Evolutionary conservation across 2,329 filamentous ascomycete genomes (phyloP).

Genomic region (Stagonosporopsis cucurbitacearum): DNA sequence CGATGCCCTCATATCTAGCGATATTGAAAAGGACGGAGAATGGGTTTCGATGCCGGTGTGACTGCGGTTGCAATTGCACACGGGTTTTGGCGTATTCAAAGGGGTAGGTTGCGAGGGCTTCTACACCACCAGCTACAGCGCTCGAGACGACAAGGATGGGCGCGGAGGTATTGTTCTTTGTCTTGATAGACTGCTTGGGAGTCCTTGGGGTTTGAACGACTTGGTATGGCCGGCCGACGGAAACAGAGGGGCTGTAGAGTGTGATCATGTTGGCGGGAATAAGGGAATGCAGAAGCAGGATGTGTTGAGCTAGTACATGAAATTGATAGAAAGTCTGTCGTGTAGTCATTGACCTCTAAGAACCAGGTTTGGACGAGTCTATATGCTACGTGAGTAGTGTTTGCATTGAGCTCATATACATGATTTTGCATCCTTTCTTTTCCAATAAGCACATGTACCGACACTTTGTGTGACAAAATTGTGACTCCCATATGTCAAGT

Average conservation of each 20-base stretch:
- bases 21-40: constrained; percentile 31
- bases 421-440: not conserved
- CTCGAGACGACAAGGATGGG: constrained; percentile 56
- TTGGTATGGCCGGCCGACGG: not conserved
- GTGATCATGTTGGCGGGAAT: not conserved
- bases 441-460: not conserved
- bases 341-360: no score
- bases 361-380: not conserved
- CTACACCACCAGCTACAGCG: constrained; percentile 60
- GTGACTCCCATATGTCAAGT: not conserved
- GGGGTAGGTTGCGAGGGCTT: constrained; percentile 57
- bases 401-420: not conserved
- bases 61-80: constrained; percentile 33
- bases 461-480: not conserved
- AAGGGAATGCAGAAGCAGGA: not conserved
- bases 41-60: constrained; percentile 22
- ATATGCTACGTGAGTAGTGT: not conserved
- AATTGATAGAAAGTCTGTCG: no score
- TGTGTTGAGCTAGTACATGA: not conserved
- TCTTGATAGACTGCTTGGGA: not conserved
- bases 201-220: not conserved
- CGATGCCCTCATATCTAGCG: constrained; percentile 31
- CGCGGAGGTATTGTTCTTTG: constrained; percentile 3
- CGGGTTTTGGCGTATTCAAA: constrained; percentile 47
- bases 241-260: not conserved